Base-by-base conservation (phyloP, 768 basidiomycete species). In the Boletellus emodensis region DNA sequence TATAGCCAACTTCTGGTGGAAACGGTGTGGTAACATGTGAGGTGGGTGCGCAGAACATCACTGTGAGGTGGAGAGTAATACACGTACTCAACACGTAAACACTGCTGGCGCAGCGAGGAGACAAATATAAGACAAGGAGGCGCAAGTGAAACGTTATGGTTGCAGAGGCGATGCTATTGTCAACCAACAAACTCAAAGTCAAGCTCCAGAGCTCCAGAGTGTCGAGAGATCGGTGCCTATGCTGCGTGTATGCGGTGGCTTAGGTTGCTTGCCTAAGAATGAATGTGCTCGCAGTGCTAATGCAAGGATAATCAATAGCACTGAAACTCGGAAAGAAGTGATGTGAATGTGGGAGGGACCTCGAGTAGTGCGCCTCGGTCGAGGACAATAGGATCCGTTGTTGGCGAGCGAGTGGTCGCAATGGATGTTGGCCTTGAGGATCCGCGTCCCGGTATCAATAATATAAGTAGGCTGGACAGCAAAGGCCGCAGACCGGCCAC, bases 381-480 rank as follows among this genome's bases (percentile, higher is more conserved):
- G 28, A 32, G 20, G 33, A 24, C 6, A 38, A 18, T 33, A 2
- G 11, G 5, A 34, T 44, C 6, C 8, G 22, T 24, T 7, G 22
- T n/a, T 14, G 17, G 36, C 4, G 11, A 36, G 47, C 26, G 17
- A 35, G 22, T 44, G 17, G 12, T 37, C 22, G 6, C 22, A 26
- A 4, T 26, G 24, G 13, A 26, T n/a, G n/a, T 28, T 36, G 43
- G 24, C 44, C 18, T 46, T 20, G 20, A 20, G 20, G 20, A 20
- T 20, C 20, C 48, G 22, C 26, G 38, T 45, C 42, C 13, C 51
- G 59, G 55, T 43, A 35, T 34, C 59, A 48, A 61, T 53, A 26
- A 26, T 17, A 38, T 40, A 38, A 33, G 38, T 33, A 46, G n/a
- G 37, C 41, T 37, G 36, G 37, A 46, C 36, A 44, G 33, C 40